phyloP scores from a whole-genome alignment of 441 rosid genomes.

The Omphalea diandra region DNA sequence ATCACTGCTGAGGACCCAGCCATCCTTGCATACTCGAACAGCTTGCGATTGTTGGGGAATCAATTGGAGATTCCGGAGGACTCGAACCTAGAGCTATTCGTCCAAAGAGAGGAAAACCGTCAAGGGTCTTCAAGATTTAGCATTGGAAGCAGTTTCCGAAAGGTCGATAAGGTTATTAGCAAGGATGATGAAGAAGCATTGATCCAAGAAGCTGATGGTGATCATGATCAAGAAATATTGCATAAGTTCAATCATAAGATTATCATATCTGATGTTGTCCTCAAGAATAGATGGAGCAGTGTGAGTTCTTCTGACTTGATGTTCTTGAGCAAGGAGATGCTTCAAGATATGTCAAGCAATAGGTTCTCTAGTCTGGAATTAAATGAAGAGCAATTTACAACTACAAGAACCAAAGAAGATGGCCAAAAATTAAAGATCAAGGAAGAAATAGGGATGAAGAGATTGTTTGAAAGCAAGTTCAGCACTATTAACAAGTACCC shows the following conservation, averaged over 20 bases:
- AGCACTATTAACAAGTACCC: slow-evolving; percentile 18
- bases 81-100: slow-evolving; percentile 57
- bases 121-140: slow-evolving; percentile 63
- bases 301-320: slow-evolving; percentile 81
- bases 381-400: background rate
- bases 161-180: slow-evolving; percentile 27
- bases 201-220: slow-evolving; percentile 26
- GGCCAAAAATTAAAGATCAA: slow-evolving; percentile 38
- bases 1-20: slow-evolving; percentile 49
- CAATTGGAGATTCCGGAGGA: slow-evolving; percentile 48
- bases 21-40: slow-evolving; percentile 45
- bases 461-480: slow-evolving; percentile 47
- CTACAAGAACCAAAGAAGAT: slow-evolving; percentile 19
- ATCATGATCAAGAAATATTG: slow-evolving; percentile 30
- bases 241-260: slow-evolving; percentile 73
- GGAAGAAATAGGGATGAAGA: slow-evolving; percentile 53
- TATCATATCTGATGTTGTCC: slow-evolving; percentile 55
- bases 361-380: slow-evolving; percentile 43
- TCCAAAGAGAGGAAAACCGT: slow-evolving; percentile 60
- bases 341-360: slow-evolving; percentile 47
- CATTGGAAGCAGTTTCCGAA: slow-evolving; percentile 73
- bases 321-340: slow-evolving; percentile 75
- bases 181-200: slow-evolving; percentile 37
- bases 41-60: slow-evolving; percentile 50
- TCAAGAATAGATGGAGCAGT: slow-evolving; percentile 85